Evolutionary conservation across 345 rosid genomes (phyloP).

Genomic region (Dipteronia sinensis): DNA sequence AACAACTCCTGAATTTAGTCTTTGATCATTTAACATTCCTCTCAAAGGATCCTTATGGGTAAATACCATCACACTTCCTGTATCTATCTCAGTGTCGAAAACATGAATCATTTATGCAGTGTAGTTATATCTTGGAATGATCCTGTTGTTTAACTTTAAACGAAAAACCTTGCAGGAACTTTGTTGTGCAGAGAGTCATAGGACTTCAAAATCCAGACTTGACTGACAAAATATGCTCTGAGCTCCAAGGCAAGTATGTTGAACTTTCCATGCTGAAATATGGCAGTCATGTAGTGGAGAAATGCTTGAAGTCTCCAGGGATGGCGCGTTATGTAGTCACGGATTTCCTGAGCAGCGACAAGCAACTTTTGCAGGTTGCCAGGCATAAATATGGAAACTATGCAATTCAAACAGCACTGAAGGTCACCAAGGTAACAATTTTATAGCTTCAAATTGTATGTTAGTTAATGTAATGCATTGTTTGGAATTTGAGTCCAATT

Average conservation of each 20-base stretch:
- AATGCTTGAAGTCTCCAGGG: slow-evolving; percentile 8
- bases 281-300: slow-evolving; percentile 21
- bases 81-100: background rate
- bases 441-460: background rate
- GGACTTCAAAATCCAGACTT: slow-evolving; percentile 2
- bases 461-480: background rate
- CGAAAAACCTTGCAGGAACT: slow-evolving; percentile 8
- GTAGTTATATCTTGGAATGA: background rate
- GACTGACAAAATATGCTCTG: slow-evolving; percentile 2
- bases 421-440: slow-evolving; percentile 7
- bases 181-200: slow-evolving; percentile 12
- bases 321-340: slow-evolving; percentile 9
- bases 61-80: background rate
- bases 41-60: slow-evolving; percentile 21
- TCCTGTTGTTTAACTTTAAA: background rate
- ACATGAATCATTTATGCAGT: background rate
- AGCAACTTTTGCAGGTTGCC: slow-evolving; percentile 11
- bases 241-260: slow-evolving; percentile 7
- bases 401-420: slow-evolving; percentile 10
- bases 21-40: slow-evolving; percentile 2
- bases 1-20: slow-evolving; percentile 12
- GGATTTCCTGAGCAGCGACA: slow-evolving; percentile 2
- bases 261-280: slow-evolving; percentile 7
- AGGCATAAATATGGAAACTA: slow-evolving; percentile 19
- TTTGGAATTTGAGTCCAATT: background rate